A percentile compares a stretch with the other conserved stretches of the same genome.
Conservation (phyloP, 2,329 filamentous ascomycete species). For the Pseudogymnoascus sp. region DNA sequence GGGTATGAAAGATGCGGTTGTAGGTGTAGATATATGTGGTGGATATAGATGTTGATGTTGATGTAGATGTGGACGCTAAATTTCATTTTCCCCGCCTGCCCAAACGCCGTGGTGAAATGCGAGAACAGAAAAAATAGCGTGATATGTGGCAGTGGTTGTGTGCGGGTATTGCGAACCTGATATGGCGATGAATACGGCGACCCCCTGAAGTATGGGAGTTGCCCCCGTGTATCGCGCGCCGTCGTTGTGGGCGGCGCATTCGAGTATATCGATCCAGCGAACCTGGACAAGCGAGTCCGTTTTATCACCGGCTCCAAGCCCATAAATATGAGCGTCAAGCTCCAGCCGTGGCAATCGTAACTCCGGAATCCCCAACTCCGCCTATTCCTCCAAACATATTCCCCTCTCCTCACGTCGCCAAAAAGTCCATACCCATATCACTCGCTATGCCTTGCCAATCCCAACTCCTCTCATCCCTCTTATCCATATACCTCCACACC, state of each 20-base stretch:
- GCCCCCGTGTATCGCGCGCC: not conserved
- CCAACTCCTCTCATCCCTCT: slow-evolving; percentile 46
- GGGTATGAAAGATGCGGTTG: not conserved
- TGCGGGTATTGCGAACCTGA: not conserved
- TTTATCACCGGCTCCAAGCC: not conserved
- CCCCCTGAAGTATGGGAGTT: not conserved
- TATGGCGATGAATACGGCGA: not conserved
- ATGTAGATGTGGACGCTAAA: not conserved
- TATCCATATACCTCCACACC: slow-evolving; percentile 11
- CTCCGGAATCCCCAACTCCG: not conserved
- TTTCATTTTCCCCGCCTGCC: not conserved
- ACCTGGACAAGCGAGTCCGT: not conserved
- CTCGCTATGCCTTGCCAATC: slow-evolving; percentile 54
- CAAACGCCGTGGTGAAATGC: not conserved
- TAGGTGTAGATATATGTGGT: not conserved
- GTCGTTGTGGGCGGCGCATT: not conserved
- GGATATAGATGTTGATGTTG: not conserved
- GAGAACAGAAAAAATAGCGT: not conserved
- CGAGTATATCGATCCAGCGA: not conserved
- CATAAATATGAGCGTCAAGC: not conserved
- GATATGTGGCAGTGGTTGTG: not conserved
- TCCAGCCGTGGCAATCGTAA: not conserved
- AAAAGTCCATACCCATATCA: slow-evolving; percentile 46
- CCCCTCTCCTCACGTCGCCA: slow-evolving; percentile 28
- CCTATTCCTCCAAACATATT: not conserved